Conservation (phyloP, 2,329 filamentous ascomycete genomes). For the Pseudogymnoascus sp. region DNA sequence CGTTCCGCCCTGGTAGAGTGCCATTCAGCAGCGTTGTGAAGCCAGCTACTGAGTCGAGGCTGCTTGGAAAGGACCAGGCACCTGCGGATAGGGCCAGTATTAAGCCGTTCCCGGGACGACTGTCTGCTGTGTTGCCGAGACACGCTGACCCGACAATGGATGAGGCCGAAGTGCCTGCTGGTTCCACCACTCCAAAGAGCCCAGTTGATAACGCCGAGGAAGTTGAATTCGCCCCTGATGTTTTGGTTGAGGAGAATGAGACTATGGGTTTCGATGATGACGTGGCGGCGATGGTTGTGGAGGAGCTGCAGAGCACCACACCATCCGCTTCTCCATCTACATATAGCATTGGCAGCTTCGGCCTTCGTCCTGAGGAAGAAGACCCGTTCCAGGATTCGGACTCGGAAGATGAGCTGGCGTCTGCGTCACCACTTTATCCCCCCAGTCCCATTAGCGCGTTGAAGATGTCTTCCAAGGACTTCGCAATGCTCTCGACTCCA, state of each 20-base stretch:
- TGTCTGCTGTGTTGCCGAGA: conserved; percentile 33
- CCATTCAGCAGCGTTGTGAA: conserved; percentile 16
- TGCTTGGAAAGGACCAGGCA: background rate
- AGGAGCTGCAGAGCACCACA: conserved; percentile 16
- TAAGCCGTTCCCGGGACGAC: conserved; percentile 29
- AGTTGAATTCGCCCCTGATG: background rate
- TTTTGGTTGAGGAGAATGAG: conserved; percentile 15
- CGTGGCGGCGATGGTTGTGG: background rate
- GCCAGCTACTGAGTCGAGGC: background rate
- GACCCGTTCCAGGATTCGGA: conserved; percentile 42
- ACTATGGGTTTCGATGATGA: conserved; percentile 16
- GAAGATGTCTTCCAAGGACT: conserved; percentile 25
- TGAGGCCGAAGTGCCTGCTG: background rate
- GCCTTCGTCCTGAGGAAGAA: conserved; percentile 40
- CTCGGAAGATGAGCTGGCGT: conserved; percentile 44
- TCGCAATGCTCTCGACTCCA: conserved; percentile 20
- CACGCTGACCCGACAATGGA: conserved; percentile 24
- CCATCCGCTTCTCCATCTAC: conserved; percentile 19
- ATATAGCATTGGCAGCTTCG: conserved; percentile 26
- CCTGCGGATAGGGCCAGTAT: conserved; percentile 8
- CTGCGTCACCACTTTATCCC: conserved; percentile 23
- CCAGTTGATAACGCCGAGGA: background rate
- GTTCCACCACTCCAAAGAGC: background rate
- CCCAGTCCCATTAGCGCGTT: conserved; percentile 18
- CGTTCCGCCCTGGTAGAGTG: conserved; percentile 17